Evolutionary conservation across 2,329 filamentous ascomycete species (phyloP).

Genomic region (Colletotrichum sp.): DNA sequence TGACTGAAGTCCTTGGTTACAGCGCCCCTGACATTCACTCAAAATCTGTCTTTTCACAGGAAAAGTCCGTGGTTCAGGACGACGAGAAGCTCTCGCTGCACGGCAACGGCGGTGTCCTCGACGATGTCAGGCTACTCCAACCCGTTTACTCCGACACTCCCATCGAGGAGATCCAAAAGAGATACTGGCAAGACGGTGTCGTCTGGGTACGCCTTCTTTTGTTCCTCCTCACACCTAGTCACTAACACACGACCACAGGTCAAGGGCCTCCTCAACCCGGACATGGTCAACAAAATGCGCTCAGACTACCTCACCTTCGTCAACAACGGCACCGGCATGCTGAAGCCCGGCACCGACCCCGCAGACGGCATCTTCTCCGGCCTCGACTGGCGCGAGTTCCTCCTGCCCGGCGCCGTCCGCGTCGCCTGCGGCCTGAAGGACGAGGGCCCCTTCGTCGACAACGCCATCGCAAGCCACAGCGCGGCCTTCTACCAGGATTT

Average conservation of each 20-base stretch:
- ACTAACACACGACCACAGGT: not conserved
- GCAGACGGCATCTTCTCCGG: not conserved
- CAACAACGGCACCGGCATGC: not conserved
- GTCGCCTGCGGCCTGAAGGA: not conserved
- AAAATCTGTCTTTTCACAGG: not conserved
- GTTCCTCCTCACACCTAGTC: fast-evolving
- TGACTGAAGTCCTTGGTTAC: not conserved
- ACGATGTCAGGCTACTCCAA: not conserved
- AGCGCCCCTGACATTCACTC: not conserved
- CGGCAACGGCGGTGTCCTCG: not conserved
- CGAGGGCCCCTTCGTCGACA: not conserved
- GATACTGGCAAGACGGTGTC: not conserved
- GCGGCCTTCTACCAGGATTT: not conserved
- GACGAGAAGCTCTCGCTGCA: not conserved
- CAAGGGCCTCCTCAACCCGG: not conserved
- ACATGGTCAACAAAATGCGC: not conserved
- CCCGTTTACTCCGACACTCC: not conserved
- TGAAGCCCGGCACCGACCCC: not conserved
- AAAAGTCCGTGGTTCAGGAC: not conserved
- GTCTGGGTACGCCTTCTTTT: not conserved
- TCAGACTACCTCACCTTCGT: not conserved
- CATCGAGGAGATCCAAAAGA: not conserved
- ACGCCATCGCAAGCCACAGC: not conserved
- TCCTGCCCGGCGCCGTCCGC: not conserved
- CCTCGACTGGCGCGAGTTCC: not conserved